phyloP scores from a whole-genome alignment of 2,329 filamentous ascomycete species.

The Fusarium virguliforme region DNA sequence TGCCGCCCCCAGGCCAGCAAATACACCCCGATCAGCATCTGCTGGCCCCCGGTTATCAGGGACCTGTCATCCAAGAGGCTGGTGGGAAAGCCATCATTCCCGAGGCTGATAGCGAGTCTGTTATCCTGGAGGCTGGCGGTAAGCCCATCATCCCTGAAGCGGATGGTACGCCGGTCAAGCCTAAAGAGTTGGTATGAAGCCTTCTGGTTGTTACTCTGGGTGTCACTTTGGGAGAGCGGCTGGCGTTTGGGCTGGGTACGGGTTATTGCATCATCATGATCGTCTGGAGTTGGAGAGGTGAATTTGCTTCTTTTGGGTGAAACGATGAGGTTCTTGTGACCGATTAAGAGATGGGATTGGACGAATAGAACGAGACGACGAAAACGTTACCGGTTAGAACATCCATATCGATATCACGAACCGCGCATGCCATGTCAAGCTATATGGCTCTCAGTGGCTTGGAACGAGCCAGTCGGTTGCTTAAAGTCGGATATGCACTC shows the following conservation, averaged over 20 bases:
- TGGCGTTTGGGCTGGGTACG: constrained; percentile 31
- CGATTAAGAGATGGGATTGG: not conserved
- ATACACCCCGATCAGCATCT: not conserved
- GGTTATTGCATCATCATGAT: constrained; percentile 5
- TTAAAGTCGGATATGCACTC: not conserved
- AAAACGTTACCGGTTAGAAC: not conserved
- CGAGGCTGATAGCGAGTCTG: constrained; percentile 49
- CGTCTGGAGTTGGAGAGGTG: constrained; percentile 38
- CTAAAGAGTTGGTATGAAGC: constrained; percentile 59
- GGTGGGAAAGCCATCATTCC: constrained; percentile 56
- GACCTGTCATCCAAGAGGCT: constrained; percentile 39
- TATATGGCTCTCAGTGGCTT: not conserved
- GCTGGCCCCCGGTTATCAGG: constrained; percentile 37
- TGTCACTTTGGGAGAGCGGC: not conserved
- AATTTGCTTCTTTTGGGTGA: constrained; percentile 6
- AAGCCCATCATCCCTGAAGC: constrained; percentile 59
- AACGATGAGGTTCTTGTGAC: not conserved
- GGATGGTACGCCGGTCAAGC: constrained; percentile 55
- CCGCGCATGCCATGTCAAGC: not conserved
- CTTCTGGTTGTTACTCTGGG: not conserved
- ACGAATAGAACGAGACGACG: not conserved
- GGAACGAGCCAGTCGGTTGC: not conserved
- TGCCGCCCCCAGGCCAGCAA: constrained; percentile 41
- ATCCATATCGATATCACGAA: not conserved
- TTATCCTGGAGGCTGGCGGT: constrained; percentile 59